These are phyloP conservation scores for Ascobolus immersus DNA, from an alignment of 495 filamentous ascomycete species.

Conservation along the genomic window DNA sequence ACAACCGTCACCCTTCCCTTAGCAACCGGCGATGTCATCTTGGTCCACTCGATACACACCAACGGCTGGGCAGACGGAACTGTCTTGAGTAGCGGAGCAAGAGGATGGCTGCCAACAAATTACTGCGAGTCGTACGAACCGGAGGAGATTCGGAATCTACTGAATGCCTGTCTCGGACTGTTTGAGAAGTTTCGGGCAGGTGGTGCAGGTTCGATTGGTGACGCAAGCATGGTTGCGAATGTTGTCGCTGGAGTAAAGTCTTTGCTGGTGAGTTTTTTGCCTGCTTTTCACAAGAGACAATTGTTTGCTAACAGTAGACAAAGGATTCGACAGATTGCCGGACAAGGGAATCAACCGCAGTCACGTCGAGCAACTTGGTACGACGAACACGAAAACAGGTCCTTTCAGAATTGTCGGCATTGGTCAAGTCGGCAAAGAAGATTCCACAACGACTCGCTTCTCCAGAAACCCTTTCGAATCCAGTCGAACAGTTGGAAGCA, in stretches of 20 bases:
- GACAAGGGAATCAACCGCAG: constrained; percentile 47
- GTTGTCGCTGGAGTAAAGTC: constrained; percentile 81
- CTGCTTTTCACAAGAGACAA: background rate
- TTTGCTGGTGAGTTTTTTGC: constrained; percentile 42
- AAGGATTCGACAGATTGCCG: constrained; percentile 76
- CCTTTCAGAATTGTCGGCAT: constrained; percentile 60
- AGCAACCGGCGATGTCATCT: constrained; percentile 68
- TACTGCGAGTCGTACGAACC: constrained; percentile 91
- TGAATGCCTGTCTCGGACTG: constrained; percentile 69
- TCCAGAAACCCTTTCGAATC: constrained; percentile 45
- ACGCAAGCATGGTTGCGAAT: constrained; percentile 73
- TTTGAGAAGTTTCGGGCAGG: constrained; percentile 69
- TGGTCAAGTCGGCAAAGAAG: constrained; percentile 67
- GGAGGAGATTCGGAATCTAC: constrained; percentile 52
- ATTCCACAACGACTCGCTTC: constrained; percentile 19
- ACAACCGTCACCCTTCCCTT: constrained; percentile 70
- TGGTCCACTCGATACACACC: constrained; percentile 90
- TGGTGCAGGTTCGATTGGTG: constrained; percentile 35
- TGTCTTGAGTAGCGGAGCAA: constrained; percentile 58
- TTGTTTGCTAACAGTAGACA: constrained; percentile 9
- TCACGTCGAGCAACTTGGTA: constrained; percentile 49
- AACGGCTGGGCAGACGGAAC: constrained; percentile 99
- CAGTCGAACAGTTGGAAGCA: too few relatives aligned
- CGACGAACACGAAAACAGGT: constrained; percentile 62
- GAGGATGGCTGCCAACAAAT: constrained; percentile 95